Percentiles rank a stretch among this genome's conserved stretches.
Conservation (phyloP, 768 basidiomycete genomes). For the Mycena latifolia region DNA sequence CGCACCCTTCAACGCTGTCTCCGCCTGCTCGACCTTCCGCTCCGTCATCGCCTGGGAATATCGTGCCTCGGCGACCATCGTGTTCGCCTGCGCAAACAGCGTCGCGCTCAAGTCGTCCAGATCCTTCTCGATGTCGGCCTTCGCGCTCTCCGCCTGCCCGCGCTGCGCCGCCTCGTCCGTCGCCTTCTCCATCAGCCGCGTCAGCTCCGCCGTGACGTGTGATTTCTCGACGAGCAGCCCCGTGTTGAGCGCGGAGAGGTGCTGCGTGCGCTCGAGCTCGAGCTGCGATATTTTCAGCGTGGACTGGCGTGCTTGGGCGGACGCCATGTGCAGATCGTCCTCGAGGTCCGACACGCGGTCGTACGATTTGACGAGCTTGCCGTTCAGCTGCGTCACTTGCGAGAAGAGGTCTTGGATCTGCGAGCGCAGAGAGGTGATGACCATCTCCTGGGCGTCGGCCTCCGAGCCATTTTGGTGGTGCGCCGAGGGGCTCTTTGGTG, state of each 20-base stretch:
- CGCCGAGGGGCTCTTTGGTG: constrained; percentile 4
- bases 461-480: constrained; percentile 43
- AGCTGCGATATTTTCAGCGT: constrained; percentile 81
- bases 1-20: constrained; percentile 82
- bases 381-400: constrained; percentile 92
- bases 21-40: constrained; percentile 81
- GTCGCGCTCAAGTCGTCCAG: constrained; percentile 93
- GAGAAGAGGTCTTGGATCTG: constrained; percentile 91
- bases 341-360: constrained; percentile 94
- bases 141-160: constrained; percentile 90
- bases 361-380: constrained; percentile 93
- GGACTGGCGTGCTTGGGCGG: constrained; percentile 68
- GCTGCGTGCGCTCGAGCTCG: constrained; percentile 87
- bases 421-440: constrained; percentile 82
- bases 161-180: constrained; percentile 94
- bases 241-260: constrained; percentile 90
- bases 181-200: constrained; percentile 93
- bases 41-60: constrained; percentile 74
- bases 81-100: constrained; percentile 94
- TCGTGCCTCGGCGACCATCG: constrained; percentile 97
- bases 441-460: constrained; percentile 82
- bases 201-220: constrained; percentile 93
- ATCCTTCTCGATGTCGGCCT: constrained; percentile 89
- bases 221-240: constrained; percentile 93
- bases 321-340: constrained; percentile 82